Evolutionary conservation across 441 rosid species (phyloP), one percentile per base, ranked within the genome.

Genomic region (Heliophila coronopifolia): DNA sequence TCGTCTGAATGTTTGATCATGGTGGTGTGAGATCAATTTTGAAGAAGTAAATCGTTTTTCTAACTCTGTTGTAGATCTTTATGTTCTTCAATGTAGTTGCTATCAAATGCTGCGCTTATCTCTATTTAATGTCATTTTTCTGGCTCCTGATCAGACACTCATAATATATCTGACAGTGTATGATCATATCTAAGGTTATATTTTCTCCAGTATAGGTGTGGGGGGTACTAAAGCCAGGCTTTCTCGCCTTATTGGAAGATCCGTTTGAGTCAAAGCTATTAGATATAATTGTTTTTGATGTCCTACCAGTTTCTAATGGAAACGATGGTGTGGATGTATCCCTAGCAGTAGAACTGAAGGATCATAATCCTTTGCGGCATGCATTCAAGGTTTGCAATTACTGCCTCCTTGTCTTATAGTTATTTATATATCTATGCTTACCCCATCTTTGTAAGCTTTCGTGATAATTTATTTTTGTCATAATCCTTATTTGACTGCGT

Each of bases 161-260:
- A 15, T 36, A 28, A 36, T 16, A 14, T 43, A 10, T 43, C 12
- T 43, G 54, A 50, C 9, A 31, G 28, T 14, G 36, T 4, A 36
- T 37, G 25, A 43, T 58, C 34, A 42, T 58, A 22, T 58, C 42
- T 65, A 58, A 65, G 54, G 64, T 51, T 50, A 22, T 6, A 13
- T 57, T 65, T 54, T 59, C 25, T 75, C 46, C 77, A 93, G 97
- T 73, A 41, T 74, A 93, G 97, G 97, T 89, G 63, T 93, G 97
- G 97, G 99, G 95, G 54, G 96, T 89, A 27, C 65, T 89, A 63
- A 93, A 93, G 77, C 96, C 96, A 39, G 95, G 99, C 70, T 93
- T 93, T 75, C 76, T 93, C 69, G 97, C 97, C 57, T 74, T 89
- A 43, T 68, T 93, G 65, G 89, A 69, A 25, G 95, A 93, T 68